phyloP scores from a whole-genome alignment of 2,329 filamentous ascomycete genomes.

The Fusarium sororula region DNA sequence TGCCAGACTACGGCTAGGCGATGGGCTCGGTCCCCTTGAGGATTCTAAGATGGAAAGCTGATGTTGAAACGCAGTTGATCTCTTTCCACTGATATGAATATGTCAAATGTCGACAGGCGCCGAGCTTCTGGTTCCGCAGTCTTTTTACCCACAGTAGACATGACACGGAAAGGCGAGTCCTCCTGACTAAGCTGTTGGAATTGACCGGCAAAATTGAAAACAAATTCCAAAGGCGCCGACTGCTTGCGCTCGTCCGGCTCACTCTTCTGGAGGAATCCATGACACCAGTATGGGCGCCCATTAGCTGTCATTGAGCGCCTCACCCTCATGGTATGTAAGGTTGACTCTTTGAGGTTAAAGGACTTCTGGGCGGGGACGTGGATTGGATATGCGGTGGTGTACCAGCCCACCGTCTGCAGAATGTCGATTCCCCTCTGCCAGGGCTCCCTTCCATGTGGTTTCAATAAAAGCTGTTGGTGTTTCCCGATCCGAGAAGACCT shows the following conservation, averaged over 20 bases:
- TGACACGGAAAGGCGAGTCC: not conserved
- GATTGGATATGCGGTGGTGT: not conserved
- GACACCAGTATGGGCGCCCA: not conserved
- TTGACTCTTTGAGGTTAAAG: not conserved
- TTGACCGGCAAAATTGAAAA: not conserved
- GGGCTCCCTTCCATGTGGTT: no score
- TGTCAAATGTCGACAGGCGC: not conserved
- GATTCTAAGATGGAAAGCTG: not conserved
- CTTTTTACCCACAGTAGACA: not conserved
- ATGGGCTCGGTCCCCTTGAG: not conserved
- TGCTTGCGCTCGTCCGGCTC: not conserved
- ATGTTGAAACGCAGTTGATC: not conserved
- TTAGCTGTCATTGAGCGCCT: not conserved
- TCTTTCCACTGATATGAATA: no score
- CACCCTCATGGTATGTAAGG: not conserved
- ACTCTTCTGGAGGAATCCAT: not conserved
- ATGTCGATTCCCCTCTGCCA: not conserved
- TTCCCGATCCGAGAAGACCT: no score
- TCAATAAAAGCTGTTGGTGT: no score
- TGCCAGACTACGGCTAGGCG: not conserved
- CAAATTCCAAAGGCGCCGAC: not conserved
- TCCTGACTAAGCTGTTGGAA: not conserved
- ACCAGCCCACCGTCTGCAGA: not conserved
- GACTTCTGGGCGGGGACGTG: not conserved
- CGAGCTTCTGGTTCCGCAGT: not conserved